phyloP scores from a whole-genome alignment of 78 protist species.

The Emiliania huxleyi region DNA sequence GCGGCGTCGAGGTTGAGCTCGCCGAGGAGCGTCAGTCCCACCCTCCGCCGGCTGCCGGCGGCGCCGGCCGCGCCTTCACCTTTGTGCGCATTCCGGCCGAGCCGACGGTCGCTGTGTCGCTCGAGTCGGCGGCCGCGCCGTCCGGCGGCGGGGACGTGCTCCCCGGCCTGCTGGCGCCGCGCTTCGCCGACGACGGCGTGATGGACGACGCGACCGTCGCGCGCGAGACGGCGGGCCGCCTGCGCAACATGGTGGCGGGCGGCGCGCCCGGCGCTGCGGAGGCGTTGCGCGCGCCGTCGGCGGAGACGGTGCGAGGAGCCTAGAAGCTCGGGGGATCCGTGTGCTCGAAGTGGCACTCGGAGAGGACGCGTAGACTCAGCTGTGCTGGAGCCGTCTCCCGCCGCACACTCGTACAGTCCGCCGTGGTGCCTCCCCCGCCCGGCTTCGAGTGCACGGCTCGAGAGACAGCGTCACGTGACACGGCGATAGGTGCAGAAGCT shows the following conservation, averaged over 20 bases:
- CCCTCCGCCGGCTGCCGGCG: background rate
- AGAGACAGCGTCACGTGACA: too few relatives aligned
- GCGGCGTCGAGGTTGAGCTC: slow-evolving; percentile 13
- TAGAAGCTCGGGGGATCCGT: too few relatives aligned
- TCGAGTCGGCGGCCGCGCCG: background rate
- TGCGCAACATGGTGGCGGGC: background rate
- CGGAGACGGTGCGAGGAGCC: background rate
- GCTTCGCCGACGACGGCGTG: background rate
- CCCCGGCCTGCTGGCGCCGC: background rate
- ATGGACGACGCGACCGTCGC: background rate
- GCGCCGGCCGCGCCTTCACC: background rate
- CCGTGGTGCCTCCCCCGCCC: too few relatives aligned
- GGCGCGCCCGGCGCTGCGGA: background rate
- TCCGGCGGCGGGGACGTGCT: background rate
- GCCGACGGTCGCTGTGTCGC: background rate
- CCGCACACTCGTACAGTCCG: too few relatives aligned
- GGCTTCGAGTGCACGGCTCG: too few relatives aligned
- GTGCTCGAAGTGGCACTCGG: too few relatives aligned
- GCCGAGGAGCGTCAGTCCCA: background rate
- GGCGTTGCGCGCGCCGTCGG: background rate
- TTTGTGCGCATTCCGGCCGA: background rate
- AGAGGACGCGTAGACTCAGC: too few relatives aligned
- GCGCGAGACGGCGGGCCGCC: background rate
- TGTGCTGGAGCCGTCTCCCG: too few relatives aligned
- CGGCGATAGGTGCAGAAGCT: too few relatives aligned